These are phyloP conservation scores for Apiotrichum domesticum DNA, from an alignment of 1,284 basidiomycete species.

Conservation along the genomic window DNA sequence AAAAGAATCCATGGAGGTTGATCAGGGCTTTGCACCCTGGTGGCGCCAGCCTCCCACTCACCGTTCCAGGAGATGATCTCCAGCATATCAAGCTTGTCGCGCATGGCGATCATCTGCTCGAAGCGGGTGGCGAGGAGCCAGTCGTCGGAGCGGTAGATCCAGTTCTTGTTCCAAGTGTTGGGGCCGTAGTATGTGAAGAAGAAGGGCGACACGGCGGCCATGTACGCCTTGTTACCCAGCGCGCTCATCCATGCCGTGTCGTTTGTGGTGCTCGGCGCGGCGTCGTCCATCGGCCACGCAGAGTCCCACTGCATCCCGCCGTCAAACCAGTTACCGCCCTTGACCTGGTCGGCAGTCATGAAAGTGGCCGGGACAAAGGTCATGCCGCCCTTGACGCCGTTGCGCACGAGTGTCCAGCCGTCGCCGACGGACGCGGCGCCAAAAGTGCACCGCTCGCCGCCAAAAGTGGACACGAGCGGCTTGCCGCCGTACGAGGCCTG, in stretches of 20 bases:
- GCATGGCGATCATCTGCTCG: slow-evolving; percentile 61
- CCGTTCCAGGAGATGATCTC: slow-evolving; percentile 51
- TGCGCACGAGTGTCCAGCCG: slow-evolving; percentile 34
- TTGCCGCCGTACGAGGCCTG: slow-evolving; percentile 58
- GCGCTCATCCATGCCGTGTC: slow-evolving; percentile 40
- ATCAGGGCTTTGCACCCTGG: background rate
- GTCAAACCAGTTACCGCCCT: slow-evolving; percentile 42
- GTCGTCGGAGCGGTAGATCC: slow-evolving; percentile 62
- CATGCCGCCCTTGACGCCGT: slow-evolving; percentile 25
- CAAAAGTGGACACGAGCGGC: slow-evolving; percentile 68
- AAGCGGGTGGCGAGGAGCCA: slow-evolving; percentile 68
- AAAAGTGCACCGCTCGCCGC: slow-evolving; percentile 68
- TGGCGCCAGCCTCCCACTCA: background rate
- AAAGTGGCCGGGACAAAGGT: slow-evolving; percentile 49
- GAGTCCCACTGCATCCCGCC: slow-evolving; percentile 51
- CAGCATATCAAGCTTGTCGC: slow-evolving; percentile 57
- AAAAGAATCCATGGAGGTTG: slow-evolving; percentile 3
- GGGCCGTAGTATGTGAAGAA: slow-evolving; percentile 61
- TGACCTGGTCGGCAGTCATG: slow-evolving; percentile 36
- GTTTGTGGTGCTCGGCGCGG: slow-evolving; percentile 31
- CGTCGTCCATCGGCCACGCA: slow-evolving; percentile 45
- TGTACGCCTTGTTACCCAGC: slow-evolving; percentile 44
- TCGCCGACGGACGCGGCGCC: slow-evolving; percentile 50
- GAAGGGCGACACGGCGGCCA: slow-evolving; percentile 57
- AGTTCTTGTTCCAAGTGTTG: slow-evolving; percentile 63